Percentiles rank a stretch among this genome's conserved stretches.
phyloP scores from a whole-genome alignment of 441 rosid species.

The Biscutella laevigata region DNA sequence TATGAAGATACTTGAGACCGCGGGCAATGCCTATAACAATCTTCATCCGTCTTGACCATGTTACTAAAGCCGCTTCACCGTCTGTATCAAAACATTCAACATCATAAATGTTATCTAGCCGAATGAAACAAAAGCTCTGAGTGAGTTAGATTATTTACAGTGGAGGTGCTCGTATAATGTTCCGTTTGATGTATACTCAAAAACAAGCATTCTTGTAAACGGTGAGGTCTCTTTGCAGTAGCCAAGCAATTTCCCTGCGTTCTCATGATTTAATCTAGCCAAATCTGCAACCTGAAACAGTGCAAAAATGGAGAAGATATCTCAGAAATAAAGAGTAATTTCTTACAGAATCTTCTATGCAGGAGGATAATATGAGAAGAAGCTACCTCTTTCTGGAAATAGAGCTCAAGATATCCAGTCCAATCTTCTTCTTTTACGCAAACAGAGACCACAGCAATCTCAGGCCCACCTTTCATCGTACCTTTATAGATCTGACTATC shows the following conservation, averaged over 20 bases:
- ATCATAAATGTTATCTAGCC: background rate
- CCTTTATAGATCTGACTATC: slow-evolving; percentile 96
- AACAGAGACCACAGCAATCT: slow-evolving; percentile 91
- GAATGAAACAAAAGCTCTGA: slow-evolving; percentile 1
- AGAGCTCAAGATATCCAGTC: slow-evolving; percentile 91
- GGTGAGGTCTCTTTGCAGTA: slow-evolving; percentile 76
- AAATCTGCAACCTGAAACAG: slow-evolving; percentile 78
- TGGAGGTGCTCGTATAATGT: slow-evolving; percentile 90
- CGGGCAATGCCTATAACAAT: slow-evolving; percentile 74
- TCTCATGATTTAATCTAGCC: slow-evolving; percentile 84
- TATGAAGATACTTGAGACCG: slow-evolving; percentile 87
- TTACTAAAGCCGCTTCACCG: slow-evolving; percentile 76
- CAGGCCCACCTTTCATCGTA: slow-evolving; percentile 80
- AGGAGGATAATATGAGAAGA: background rate
- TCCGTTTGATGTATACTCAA: slow-evolving; percentile 93
- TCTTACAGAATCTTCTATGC: background rate
- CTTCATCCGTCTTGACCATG: slow-evolving; percentile 92
- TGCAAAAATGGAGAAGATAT: background rate
- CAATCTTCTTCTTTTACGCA: slow-evolving; percentile 83
- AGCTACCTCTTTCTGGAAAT: slow-evolving; percentile 84
- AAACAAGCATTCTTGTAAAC: slow-evolving; percentile 85
- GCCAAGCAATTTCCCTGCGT: slow-evolving; percentile 71
- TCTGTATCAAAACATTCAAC: slow-evolving; percentile 35
- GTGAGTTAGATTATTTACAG: slow-evolving; percentile 45
- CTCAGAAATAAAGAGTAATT: slow-evolving; percentile 12